Percentiles rank a stretch among this genome's conserved stretches.
Evolutionary conservation across 1,139 yeast species (phyloP).

Genomic region (Scheffersomyces lignicola): DNA sequence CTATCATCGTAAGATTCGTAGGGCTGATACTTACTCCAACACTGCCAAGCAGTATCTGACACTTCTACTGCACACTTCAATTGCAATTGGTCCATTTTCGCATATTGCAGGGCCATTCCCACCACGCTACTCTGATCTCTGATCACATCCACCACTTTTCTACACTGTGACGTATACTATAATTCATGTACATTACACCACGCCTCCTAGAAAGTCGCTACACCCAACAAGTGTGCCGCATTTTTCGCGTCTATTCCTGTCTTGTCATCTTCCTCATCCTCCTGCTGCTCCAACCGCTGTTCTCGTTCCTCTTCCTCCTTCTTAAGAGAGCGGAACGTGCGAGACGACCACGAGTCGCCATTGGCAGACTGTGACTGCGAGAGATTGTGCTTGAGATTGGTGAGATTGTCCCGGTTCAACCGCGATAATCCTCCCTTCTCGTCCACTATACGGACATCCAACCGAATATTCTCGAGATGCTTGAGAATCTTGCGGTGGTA

Average conservation of each 20-base stretch:
- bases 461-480: conserved; percentile 70
- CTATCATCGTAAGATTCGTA: no score
- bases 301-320: conserved; percentile 31
- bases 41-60: no score
- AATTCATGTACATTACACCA: no score
- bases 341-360: conserved; percentile 66
- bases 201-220: conserved; percentile 61
- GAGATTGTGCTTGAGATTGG: conserved; percentile 45
- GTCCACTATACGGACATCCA: conserved; percentile 77
- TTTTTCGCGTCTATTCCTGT: conserved; percentile 68
- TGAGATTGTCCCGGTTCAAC: conserved; percentile 70
- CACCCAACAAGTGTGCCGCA: conserved; percentile 80
- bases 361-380: conserved; percentile 49
- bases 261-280: conserved; percentile 25
- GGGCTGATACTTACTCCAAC: no score
- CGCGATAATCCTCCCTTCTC: conserved; percentile 79
- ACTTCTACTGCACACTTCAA: no score
- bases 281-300: conserved; percentile 18
- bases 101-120: no score
- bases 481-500: conserved; percentile 81
- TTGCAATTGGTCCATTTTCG: no score
- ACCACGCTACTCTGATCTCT: no score
- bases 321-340: conserved; percentile 59
- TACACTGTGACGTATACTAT: no score
- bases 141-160: no score